These are phyloP conservation scores for Cytospora leucostoma DNA, from an alignment of 2,329 filamentous ascomycete genomes.

Conservation along the genomic window DNA sequence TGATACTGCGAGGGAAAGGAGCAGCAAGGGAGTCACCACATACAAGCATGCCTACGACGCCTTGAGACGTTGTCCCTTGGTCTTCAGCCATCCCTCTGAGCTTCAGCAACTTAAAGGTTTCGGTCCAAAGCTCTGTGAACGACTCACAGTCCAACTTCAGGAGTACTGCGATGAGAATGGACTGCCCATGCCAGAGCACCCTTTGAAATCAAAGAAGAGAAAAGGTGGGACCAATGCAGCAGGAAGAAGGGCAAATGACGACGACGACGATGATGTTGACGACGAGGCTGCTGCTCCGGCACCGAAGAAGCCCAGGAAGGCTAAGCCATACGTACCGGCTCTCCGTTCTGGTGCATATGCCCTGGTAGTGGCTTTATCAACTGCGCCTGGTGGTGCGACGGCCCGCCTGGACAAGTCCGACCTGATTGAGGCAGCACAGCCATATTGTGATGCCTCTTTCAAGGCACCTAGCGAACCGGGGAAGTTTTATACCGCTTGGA, in stretches of 20 bases:
- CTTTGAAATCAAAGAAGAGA: constrained; percentile 45
- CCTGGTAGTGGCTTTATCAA: constrained; percentile 66
- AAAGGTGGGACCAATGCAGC: constrained; percentile 33
- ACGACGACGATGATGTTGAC: constrained; percentile 38
- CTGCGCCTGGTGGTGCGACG: constrained; percentile 54
- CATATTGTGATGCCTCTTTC: constrained; percentile 73
- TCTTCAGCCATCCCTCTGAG: constrained; percentile 72
- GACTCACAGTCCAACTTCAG: constrained; percentile 63
- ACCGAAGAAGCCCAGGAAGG: constrained; percentile 58
- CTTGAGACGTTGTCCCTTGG: constrained; percentile 71
- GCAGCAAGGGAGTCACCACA: constrained; percentile 68
- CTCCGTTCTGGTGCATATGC: constrained; percentile 76
- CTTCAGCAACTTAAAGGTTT: constrained; percentile 73
- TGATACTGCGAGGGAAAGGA: constrained; percentile 67
- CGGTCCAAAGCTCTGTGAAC: constrained; percentile 69
- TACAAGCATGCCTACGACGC: constrained; percentile 78
- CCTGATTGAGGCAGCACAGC: constrained; percentile 69
- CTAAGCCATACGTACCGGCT: constrained; percentile 70
- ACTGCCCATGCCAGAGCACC: constrained; percentile 65
- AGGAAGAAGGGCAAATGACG: constrained; percentile 37
- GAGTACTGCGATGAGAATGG: constrained; percentile 67
- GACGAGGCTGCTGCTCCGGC: constrained; percentile 42
- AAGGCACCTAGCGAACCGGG: constrained; percentile 65
- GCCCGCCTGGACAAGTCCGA: constrained; percentile 67
- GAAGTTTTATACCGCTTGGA: constrained; percentile 79